phyloP scores from a whole-genome alignment of 192 early-diverging fungal genomes.

The Pecoramyces ruminantium region DNA sequence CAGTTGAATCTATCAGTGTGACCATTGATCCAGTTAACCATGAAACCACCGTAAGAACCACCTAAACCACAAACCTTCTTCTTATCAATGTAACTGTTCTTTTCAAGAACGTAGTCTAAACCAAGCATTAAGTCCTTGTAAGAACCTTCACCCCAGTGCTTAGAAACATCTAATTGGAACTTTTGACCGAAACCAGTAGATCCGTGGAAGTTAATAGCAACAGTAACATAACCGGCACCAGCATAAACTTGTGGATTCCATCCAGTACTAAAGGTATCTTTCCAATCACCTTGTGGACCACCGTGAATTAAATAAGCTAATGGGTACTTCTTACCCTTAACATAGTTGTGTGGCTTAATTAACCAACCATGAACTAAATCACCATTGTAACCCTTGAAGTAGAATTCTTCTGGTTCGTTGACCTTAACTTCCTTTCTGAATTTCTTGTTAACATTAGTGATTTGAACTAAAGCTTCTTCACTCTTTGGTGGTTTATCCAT shows the following conservation, averaged over 20 bases:
- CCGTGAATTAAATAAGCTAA: too few relatives aligned
- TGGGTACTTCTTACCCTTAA: slow-evolving; percentile 38
- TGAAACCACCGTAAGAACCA: slow-evolving; percentile 62
- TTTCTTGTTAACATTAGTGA: too few relatives aligned
- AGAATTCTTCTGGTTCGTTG: too few relatives aligned
- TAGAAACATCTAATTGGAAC: slow-evolving; percentile 48
- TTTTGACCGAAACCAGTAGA: slow-evolving; percentile 62
- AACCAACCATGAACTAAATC: slow-evolving; percentile 42
- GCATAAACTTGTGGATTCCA: slow-evolving; percentile 64
- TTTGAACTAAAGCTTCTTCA: too few relatives aligned
- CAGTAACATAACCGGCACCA: slow-evolving; percentile 45
- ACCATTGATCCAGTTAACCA: slow-evolving; percentile 73
- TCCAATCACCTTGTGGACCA: too few relatives aligned
- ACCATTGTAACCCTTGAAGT: slow-evolving; percentile 41
- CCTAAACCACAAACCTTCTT: slow-evolving; percentile 40
- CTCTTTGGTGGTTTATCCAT: too few relatives aligned
- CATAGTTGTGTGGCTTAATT: slow-evolving; percentile 38
- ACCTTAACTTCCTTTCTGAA: slow-evolving; percentile 62
- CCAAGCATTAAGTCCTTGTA: slow-evolving; percentile 58
- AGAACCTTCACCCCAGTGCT: slow-evolving; percentile 59
- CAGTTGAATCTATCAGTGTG: slow-evolving; percentile 45
- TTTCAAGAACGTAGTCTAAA: slow-evolving; percentile 37
- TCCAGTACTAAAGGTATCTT: slow-evolving; percentile 38
- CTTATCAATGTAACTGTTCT: too few relatives aligned
- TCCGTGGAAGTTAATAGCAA: slow-evolving; percentile 58